Base-by-base conservation (phyloP, 2,329 filamentous ascomycete genomes). In the Fusarium neocosmosporiellum region DNA sequence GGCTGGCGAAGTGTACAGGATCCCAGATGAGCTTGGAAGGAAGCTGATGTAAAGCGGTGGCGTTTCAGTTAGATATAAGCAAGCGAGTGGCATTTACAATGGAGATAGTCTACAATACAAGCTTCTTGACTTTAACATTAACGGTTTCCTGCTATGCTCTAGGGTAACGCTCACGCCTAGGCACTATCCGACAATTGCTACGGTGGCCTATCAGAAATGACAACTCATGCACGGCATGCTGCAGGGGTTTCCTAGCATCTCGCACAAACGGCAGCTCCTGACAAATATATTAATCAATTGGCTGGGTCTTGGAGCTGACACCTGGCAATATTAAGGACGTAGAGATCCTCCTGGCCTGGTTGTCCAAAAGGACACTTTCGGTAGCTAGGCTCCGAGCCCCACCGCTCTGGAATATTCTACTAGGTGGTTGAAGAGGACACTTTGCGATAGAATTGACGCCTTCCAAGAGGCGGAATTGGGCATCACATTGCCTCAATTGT, bases 1-100 rank as follows among this genome's bases (percentile, higher is more conserved):
- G 37, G 79, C 75, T 24, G 78, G 77, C 18, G 74, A 79, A 59
- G 67, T 77, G n/a, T 78, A 78, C 55, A 77, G 72, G 43, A 77
- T 80, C 8, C 72, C 72, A 10, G 65, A 69, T 27, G 74, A 69
- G 20, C 13, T 76, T 27, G 74, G 74, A 18, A 64, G 50, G 48
- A 55, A 66, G 8, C n/a, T 75, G 37, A 68, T 53, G 69, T 72
- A 27, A 63, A 4, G 33, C 20, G 5, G n/a, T 34, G 27, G 50
- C 18, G 18, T 20, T 59, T 59, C 27, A 24, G 37, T 37, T 37
- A 43, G 33, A n/a, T 27, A 46, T 50, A 50, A 16, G 54, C 31
- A 59, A 66, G 61, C 65, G 33, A 71, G 48, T 65, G 57, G 58
- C 59, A 59, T 27, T 16, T 57, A 18, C 33, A 20, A 31, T 18